Percentiles rank a stretch among this genome's conserved stretches.
phyloP scores from a whole-genome alignment of 306 rosid genomes.

The Inga oerstediana region DNA sequence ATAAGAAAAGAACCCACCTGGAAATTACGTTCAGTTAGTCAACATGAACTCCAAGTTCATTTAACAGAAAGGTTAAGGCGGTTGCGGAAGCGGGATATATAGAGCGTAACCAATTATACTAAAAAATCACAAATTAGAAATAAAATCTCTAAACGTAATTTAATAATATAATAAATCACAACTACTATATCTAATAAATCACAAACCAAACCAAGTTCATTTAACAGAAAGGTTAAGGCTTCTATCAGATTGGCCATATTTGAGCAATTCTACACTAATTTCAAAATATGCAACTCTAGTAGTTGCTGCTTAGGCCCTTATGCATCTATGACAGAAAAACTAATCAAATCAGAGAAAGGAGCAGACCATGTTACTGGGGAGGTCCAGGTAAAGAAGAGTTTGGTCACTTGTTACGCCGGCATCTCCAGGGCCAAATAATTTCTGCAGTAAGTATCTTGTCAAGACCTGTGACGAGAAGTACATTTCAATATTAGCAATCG shows the following conservation, averaged over 20 bases:
- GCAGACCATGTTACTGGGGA: constrained; percentile 68
- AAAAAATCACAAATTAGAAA: no score
- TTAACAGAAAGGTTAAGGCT: not conserved
- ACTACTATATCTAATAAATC: no score
- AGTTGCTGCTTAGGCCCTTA: not conserved
- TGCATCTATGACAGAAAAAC: not conserved
- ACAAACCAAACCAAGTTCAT: not conserved
- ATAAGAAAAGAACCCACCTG: constrained; percentile 76
- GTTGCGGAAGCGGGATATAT: no score
- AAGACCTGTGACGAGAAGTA: constrained; percentile 29
- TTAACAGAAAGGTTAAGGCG: not conserved
- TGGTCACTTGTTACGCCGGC: constrained; percentile 46
- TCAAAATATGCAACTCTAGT: not conserved
- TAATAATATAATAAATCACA: no score
- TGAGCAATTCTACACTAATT: not conserved
- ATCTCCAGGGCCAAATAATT: constrained; percentile 54
- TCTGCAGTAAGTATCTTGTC: constrained; percentile 58
- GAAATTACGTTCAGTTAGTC: not conserved
- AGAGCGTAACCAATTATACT: no score
- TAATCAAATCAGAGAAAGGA: constrained; percentile 27
- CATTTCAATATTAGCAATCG: not conserved
- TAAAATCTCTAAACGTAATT: no score
- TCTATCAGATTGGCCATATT: not conserved
- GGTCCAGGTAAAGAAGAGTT: constrained; percentile 55
- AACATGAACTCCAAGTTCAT: not conserved